Base-by-base conservation (phyloP, 148 eudicot genomes). In the Bassia scoparia region DNA sequence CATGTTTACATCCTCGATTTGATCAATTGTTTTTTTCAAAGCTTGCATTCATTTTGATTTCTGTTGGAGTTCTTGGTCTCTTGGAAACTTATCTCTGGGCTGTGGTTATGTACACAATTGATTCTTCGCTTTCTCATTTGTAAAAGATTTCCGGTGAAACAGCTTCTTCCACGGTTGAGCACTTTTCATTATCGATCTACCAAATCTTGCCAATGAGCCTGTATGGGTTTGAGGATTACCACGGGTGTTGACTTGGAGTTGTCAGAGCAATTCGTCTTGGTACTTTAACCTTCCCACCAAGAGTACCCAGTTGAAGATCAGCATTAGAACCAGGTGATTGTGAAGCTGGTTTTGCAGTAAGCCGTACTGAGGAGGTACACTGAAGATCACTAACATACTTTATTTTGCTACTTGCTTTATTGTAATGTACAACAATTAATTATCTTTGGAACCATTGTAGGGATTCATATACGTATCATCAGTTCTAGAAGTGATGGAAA, bases 181-280 rank as follows among this genome's bases (percentile, higher is more conserved):
- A 79, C 93, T 16, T 88, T 89, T 90, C 96, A 46, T 71, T 89
- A 15, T 85, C 91, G 97, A 92, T 79, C 79, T 92, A 74, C 84
- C 96, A 52, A 86, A 81, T 53, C 85, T 92, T 38, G 93, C 89
- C 18, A 88, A 87, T 78, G 79, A 92, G 97, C 77, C 73, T 92
- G 0, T 92, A 92, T 64, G 97, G 97, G 41, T 89, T 92, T 69
- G 97, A 89, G 79, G 97, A 92, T 75, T 92, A 92, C 81, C 97
- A 92, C 31, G 97, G 95, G 49, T n/a, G 89, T 89, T 14, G 97
- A 92, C 71, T 92, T 61, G 96, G 97, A 27, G 87, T 92, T 12
- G 96, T 92, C 20, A 83, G 90, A 83, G 89, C 92, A 21, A 85
- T 88, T 80, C 89, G 97, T 35, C 86, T 92, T 92, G 97, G 97